Evolutionary conservation across 345 rosid species (phyloP).

Genomic region (Linum lewisii): DNA sequence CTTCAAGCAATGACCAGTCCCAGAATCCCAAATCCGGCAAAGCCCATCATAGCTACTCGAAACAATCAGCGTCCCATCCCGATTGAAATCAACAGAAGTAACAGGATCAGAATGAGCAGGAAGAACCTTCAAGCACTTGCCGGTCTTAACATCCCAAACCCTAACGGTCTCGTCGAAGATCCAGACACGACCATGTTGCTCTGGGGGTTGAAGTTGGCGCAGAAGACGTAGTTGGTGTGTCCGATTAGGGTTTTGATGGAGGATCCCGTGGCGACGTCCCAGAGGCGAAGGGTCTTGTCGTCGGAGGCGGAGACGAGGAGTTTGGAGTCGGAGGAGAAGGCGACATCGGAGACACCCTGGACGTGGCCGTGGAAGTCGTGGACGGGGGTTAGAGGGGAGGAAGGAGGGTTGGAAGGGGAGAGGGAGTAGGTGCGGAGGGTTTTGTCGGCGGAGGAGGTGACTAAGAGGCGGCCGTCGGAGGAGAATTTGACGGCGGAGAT

Average conservation of each 20-base stretch:
- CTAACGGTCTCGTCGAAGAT: no score
- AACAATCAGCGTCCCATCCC: conserved; percentile 73
- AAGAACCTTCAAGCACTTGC: conserved; percentile 83
- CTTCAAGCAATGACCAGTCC: conserved; percentile 80
- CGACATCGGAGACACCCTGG: conserved; percentile 70
- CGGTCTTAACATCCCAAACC: no score
- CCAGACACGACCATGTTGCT: no score
- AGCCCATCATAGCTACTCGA: conserved; percentile 91
- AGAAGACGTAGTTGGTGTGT: no score
- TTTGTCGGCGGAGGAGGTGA: conserved; percentile 82
- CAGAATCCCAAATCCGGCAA: conserved; percentile 86
- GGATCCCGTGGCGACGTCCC: no score
- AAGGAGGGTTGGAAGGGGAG: conserved; percentile 27
- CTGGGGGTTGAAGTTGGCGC: no score
- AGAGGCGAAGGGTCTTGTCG: no score
- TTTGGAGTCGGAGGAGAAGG: no score
- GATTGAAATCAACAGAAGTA: conserved; percentile 77
- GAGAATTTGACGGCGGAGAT: conserved; percentile 86
- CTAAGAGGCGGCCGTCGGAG: conserved; percentile 74
- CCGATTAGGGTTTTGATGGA: no score
- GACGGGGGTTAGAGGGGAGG: conserved; percentile 31
- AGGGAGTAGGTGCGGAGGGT: conserved; percentile 57
- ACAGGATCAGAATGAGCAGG: conserved; percentile 97
- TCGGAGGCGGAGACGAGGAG: no score
- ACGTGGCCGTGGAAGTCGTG: conserved; percentile 65